Conservation (phyloP, 1,284 basidiomycete genomes). For the Stygiomarasmius scandens region DNA sequence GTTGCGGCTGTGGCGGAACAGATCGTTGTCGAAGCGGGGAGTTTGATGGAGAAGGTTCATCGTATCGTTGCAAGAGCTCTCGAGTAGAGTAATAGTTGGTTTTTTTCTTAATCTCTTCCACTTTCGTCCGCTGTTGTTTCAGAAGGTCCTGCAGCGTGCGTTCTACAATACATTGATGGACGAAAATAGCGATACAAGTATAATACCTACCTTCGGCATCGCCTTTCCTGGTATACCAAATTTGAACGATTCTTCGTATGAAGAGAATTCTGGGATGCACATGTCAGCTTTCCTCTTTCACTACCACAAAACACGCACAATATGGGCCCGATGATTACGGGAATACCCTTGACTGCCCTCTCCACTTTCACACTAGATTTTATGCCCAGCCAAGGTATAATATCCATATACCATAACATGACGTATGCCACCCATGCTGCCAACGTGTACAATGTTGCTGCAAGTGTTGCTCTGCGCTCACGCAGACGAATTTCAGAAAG, state of each 20-base stretch:
- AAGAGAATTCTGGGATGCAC: conserved; percentile 69
- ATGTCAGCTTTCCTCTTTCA: conserved; percentile 9
- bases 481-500: conserved; percentile 88
- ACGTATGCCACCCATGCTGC: conserved; percentile 82
- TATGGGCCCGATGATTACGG: conserved; percentile 76
- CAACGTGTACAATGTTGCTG: conserved; percentile 84
- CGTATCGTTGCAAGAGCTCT: conserved; percentile 90
- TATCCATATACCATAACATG: conserved; percentile 78
- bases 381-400: conserved; percentile 46
- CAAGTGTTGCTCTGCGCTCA: conserved; percentile 79
- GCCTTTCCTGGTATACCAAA: conserved; percentile 87
- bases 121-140: conserved; percentile 81
- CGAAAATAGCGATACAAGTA: not conserved
- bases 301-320: conserved; percentile 55
- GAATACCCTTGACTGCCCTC: conserved; percentile 50
- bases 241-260: conserved; percentile 80
- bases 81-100: conserved; percentile 95
- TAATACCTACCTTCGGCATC: conserved; percentile 76
- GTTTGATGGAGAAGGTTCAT: conserved; percentile 52
- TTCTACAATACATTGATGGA: conserved; percentile 50
- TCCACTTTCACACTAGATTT: conserved; percentile 43
- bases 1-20: not conserved
- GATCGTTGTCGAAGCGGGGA: conserved; percentile 31
- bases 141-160: conserved; percentile 77
- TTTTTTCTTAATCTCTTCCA: conserved; percentile 97